Evolutionary conservation across 768 basidiomycete genomes (phyloP).

Genomic region (Suillus luteus): DNA sequence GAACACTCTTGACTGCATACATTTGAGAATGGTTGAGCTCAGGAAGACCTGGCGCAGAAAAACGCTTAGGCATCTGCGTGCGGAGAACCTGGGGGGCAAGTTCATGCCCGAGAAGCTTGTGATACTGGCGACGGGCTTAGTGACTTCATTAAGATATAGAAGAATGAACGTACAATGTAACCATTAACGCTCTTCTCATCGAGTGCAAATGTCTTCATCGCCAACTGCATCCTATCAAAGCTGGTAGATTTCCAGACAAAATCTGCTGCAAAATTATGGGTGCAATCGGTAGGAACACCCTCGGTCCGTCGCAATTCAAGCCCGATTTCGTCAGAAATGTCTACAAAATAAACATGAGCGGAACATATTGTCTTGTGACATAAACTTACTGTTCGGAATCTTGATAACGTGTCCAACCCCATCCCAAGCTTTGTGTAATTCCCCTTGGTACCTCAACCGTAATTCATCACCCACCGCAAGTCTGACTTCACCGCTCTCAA

Average conservation of each 20-base stretch:
- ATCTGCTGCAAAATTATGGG: slow-evolving; percentile 95
- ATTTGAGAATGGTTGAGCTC: slow-evolving; percentile 99
- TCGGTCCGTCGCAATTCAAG: slow-evolving; percentile 89
- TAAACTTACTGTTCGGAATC: slow-evolving; percentile 89
- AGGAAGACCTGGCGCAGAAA: slow-evolving; percentile 95
- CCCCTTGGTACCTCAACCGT: slow-evolving; percentile 84
- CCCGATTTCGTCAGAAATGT: slow-evolving; percentile 97
- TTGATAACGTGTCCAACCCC: slow-evolving; percentile 98
- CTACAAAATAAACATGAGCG: slow-evolving; percentile 43
- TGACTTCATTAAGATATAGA: not conserved
- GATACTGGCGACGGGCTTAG: slow-evolving; percentile 64
- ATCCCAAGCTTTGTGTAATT: slow-evolving; percentile 93
- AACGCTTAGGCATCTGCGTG: slow-evolving; percentile 95
- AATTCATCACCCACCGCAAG: slow-evolving; percentile 97
- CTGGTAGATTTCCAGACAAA: slow-evolving; percentile 99
- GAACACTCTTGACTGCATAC: slow-evolving; percentile 98
- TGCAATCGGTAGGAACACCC: slow-evolving; percentile 91
- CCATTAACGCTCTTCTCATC: slow-evolving; percentile 99
- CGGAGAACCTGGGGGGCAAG: slow-evolving; percentile 90
- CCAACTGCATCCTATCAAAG: slow-evolving; percentile 98
- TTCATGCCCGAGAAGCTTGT: slow-evolving; percentile 97
- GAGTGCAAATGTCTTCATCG: slow-evolving; percentile 99
- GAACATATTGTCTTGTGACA: not conserved
- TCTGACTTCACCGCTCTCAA: slow-evolving; percentile 97
- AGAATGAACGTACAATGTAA: slow-evolving; percentile 76